Conservation (phyloP, 1,284 basidiomycete genomes). For the Irpex sp. region DNA sequence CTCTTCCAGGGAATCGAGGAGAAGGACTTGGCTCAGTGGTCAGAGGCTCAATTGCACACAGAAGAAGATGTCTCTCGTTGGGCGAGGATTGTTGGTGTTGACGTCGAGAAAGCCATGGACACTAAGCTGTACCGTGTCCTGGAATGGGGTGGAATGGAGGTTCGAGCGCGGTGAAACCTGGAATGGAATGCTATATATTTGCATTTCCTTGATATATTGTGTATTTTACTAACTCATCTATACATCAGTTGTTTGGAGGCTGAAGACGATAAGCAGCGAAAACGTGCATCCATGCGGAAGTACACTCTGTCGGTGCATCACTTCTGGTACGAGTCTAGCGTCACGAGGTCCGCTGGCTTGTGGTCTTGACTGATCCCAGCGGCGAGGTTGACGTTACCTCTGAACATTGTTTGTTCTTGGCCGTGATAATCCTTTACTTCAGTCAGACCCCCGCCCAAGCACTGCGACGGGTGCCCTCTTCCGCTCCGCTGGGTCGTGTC, state of each 20-base stretch:
- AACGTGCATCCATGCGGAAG: not conserved
- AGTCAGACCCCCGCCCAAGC: not conserved
- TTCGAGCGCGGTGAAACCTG: conserved; percentile 2
- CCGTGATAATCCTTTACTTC: not conserved
- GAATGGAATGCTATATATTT: too few relatives aligned
- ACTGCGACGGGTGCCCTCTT: not conserved
- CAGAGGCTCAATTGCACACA: conserved; percentile 10
- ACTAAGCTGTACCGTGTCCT: conserved; percentile 26
- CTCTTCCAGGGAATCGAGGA: conserved; percentile 33
- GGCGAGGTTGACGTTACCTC: not conserved
- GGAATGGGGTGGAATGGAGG: conserved; percentile 37
- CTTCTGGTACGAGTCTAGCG: not conserved
- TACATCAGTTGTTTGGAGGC: too few relatives aligned
- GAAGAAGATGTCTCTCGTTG: conserved; percentile 3
- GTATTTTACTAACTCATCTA: too few relatives aligned
- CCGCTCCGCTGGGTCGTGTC: not conserved
- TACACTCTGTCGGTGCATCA: not conserved
- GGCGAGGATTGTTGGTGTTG: conserved; percentile 9
- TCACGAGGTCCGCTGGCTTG: not conserved
- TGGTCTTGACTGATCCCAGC: not conserved
- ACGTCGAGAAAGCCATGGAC: conserved; percentile 15
- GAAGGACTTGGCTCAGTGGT: conserved; percentile 19
- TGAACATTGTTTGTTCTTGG: not conserved
- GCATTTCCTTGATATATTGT: too few relatives aligned
- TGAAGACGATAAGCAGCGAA: not conserved